Evolutionary conservation across 2,329 filamentous ascomycete species (phyloP), one percentile per base, ranked within the genome.

Genomic region (Colletotrichum tabaci): DNA sequence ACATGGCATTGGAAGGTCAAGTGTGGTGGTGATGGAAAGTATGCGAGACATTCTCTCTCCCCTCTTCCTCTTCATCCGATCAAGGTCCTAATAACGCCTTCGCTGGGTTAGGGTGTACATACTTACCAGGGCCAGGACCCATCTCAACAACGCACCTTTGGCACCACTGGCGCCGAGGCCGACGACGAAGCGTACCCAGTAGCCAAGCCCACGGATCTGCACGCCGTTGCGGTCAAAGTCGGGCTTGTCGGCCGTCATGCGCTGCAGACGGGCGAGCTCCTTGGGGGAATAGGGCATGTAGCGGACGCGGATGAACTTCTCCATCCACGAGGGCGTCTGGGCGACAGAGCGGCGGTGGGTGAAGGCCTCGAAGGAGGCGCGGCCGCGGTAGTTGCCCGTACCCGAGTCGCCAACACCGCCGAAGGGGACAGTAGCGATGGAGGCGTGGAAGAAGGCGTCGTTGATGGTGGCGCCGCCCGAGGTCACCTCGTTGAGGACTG

Each of bases 341-440:
- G 90, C 88, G 44, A 93, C 82, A 61, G 81, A 84, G 71, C 86
- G 86, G 44, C 74, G 85, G 80, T 93, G 91, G 2, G 89, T 89
- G 78, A 93, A 93, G 74, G 84, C 84, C 76, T 94, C 91, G 81
- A 93, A 94, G 2, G 87, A 89, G n/a, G 92, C 87, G 77, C 91
- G 90, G 72, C 95, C 95, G 76, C 93, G 90, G 85, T 97, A 97
- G 40, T 89, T 85, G 73, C 94, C 94, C 73, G 88, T 87, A 65
- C 94, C 94, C 55, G 91, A 94, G 75, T 92, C 89, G 74, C 95
- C 94, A 9, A 97, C 92, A 76, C 94, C 94, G 74, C 95, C 95
- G 79, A 97, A 97, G 47, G 92, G 86, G 2, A 96, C 84, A 2
- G 91, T 93, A 42, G 89, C 88, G 74, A 96, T 88, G 26, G 88